phyloP scores from a whole-genome alignment of 805 yeast species.

The Saturnispora dispora region DNA sequence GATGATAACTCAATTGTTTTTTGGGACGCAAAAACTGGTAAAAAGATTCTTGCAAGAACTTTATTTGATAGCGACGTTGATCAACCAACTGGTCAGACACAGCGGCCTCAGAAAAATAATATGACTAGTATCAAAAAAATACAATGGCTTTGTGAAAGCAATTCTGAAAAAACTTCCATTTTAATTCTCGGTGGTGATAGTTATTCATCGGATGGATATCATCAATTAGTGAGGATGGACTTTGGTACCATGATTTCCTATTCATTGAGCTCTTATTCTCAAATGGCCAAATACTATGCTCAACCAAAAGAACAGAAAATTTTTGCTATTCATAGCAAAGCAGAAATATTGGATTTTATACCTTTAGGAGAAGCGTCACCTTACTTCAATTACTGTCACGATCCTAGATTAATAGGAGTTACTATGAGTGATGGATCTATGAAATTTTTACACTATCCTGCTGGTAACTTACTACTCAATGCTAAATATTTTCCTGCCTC shows the following conservation, averaged over 20 bases:
- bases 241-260: slow-evolving; percentile 76
- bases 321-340: slow-evolving; percentile 42
- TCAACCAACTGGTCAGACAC: slow-evolving; percentile 30
- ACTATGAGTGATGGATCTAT: slow-evolving; percentile 56
- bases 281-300: slow-evolving; percentile 71
- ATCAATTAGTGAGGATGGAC: slow-evolving; percentile 48
- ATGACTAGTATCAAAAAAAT: slow-evolving; percentile 42
- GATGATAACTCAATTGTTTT: slow-evolving; percentile 79
- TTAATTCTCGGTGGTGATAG: slow-evolving; percentile 63
- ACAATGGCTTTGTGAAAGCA: slow-evolving; percentile 70
- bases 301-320: slow-evolving; percentile 46
- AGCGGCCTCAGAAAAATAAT: slow-evolving; percentile 14
- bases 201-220: slow-evolving; percentile 33
- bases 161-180: slow-evolving; percentile 73
- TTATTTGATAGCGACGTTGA: slow-evolving; percentile 58
- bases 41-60: slow-evolving; percentile 64
- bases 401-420: slow-evolving; percentile 57
- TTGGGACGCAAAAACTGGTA: slow-evolving; percentile 85
- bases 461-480: slow-evolving; percentile 41
- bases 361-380: slow-evolving; percentile 60
- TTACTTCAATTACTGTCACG: slow-evolving; percentile 69
- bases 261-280: slow-evolving; percentile 71
- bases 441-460: slow-evolving; percentile 50
- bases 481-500: slow-evolving; percentile 72
- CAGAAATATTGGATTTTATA: slow-evolving; percentile 37